Conservation (phyloP, 1,284 basidiomycete genomes). For the Tetrapyrgos nigripes region DNA sequence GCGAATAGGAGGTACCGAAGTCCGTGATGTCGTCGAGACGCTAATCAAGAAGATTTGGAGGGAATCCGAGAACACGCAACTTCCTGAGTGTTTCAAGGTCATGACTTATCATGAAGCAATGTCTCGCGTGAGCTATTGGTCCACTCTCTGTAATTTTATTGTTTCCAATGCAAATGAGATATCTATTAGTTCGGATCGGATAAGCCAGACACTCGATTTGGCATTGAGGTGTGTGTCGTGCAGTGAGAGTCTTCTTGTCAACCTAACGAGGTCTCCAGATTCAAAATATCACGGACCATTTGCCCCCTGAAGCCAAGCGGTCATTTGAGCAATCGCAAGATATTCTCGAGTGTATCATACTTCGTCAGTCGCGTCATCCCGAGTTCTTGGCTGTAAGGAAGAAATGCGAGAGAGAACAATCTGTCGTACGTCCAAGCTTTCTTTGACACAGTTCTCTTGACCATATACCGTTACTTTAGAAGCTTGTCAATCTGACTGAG, state of each 20-base stretch:
- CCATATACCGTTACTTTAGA: conserved; percentile 41
- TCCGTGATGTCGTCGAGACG: conserved; percentile 78
- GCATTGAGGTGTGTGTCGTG: conserved; percentile 67
- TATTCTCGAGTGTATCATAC: conserved; percentile 62
- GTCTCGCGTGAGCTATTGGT: conserved; percentile 65
- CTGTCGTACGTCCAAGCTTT: conserved; percentile 18
- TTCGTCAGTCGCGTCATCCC: conserved; percentile 48
- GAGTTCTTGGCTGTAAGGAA: conserved; percentile 52
- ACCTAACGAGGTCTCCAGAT: conserved; percentile 45
- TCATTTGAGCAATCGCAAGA: conserved; percentile 46
- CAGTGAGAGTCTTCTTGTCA: conserved; percentile 15
- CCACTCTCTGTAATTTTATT: conserved; percentile 5
- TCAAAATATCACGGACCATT: conserved; percentile 52
- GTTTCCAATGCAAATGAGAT: conserved; percentile 18
- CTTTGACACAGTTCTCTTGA: conserved; percentile 9
- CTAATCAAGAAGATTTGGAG: conserved; percentile 81
- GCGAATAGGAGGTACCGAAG: conserved; percentile 86
- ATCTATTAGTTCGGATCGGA: conserved; percentile 84
- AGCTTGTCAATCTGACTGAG: conserved; percentile 52
- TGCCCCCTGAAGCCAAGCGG: conserved; percentile 44
- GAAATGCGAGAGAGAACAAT: conserved; percentile 37
- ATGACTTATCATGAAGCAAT: conserved; percentile 90
- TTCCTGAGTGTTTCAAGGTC: conserved; percentile 71
- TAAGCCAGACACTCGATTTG: conserved; percentile 93
- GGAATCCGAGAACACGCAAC: conserved; percentile 59